These are phyloP conservation scores for Candida stauntonica DNA, from an alignment of 805 yeast genomes.

Conservation along the genomic window DNA sequence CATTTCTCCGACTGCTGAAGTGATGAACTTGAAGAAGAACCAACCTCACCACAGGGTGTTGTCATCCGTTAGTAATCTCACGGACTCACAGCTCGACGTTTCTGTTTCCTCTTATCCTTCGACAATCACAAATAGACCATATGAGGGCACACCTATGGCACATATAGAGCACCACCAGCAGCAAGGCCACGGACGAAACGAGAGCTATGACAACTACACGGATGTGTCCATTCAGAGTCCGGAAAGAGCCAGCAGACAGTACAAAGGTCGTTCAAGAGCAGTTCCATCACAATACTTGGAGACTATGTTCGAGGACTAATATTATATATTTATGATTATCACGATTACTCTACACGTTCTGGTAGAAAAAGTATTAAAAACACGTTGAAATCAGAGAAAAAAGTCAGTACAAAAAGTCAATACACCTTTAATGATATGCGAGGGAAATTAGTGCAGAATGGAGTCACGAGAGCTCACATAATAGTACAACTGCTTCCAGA, in stretches of 20 bases:
- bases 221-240: slow-evolving; percentile 17
- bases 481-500: slow-evolving; percentile 34
- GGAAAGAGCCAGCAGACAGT: slow-evolving; percentile 17
- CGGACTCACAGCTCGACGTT: slow-evolving; percentile 5
- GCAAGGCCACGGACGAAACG: slow-evolving; percentile 7
- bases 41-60: slow-evolving; percentile 17
- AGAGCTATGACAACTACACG: slow-evolving; percentile 16
- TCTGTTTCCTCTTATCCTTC: not conserved
- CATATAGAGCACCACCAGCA: slow-evolving; percentile 9
- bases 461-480: slow-evolving; percentile 29
- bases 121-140: not conserved
- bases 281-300: slow-evolving; percentile 49
- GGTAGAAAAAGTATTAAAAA: too few species aligned
- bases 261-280: slow-evolving; percentile 22
- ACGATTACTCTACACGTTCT: too few species aligned
- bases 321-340: not conserved
- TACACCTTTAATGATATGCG: too few species aligned
- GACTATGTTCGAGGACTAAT: slow-evolving; percentile 38
- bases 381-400: too few species aligned
- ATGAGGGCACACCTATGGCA: not conserved
- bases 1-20: slow-evolving; percentile 78
- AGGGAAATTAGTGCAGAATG: not conserved
- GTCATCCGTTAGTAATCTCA: slow-evolving; percentile 33
- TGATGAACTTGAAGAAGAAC: slow-evolving; percentile 40
- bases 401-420: not conserved